Base-by-base conservation (phyloP, 2,329 filamentous ascomycete species). In the Xylaria sp. region DNA sequence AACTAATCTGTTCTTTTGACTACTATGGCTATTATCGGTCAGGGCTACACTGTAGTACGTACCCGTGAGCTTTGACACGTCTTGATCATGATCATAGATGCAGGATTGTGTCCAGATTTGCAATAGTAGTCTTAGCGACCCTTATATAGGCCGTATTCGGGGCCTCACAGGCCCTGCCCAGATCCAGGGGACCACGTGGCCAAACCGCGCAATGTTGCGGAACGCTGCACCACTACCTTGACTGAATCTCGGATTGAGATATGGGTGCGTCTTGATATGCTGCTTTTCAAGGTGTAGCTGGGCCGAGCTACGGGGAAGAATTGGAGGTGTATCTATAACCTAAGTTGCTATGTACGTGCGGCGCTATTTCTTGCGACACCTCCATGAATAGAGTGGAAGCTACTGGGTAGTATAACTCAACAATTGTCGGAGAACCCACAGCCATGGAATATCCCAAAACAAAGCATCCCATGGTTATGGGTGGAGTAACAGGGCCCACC, bases 141-240 rank as follows among this genome's bases (percentile, higher is more conserved):
- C 4, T 38, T 25, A 43, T 27, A 25, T n/a, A n/a, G n/a, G n/a
- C 41, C 41, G 3, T 17, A n/a, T 27, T 31, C 29, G 23, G 44
- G n/a, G 21, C 31, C 3, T 19, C 8, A 29, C 8, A 29, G 8
- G 15, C 21, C 19, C 25, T 27, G 19, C 25, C 13, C 23, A 29
- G 15, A 51, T 51, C 54, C 54, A 10, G 13, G 46, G 23, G 46
- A 17, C 43, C 54, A 57, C 54, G 54, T 57, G 54, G 54, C 17
- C 19, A 25, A 43, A 49, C 37, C 15, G 44, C 41, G 23, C 41
- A 15, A 29, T 23, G 46, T 19, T 25, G 31, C 47, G 17, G 47
- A 33, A 33, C 35, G 44, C 25, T 49, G 37, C 44, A 31, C 17
- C 13, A 17, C 17, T 23, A 17, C 23, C 35, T 27, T 13, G 25